A percentile compares a stretch with the other conserved stretches of the same genome.
These are phyloP conservation scores for Incumbomyces lentus DNA, from an alignment of 2,329 filamentous ascomycete genomes.

Conservation along the genomic window DNA sequence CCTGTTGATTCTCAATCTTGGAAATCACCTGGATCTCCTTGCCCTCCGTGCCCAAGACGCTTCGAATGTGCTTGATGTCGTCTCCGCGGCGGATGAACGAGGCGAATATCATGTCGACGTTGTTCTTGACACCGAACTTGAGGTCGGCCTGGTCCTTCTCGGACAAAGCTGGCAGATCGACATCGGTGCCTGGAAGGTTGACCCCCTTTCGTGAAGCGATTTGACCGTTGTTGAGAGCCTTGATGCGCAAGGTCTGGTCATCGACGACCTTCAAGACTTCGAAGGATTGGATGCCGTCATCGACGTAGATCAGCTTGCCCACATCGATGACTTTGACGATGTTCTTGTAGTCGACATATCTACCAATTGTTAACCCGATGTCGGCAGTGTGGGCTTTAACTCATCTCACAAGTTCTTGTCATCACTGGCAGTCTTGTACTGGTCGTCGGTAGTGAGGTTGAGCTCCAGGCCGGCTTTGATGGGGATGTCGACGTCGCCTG, in stretches of 20 bases:
- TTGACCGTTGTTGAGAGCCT: constrained; percentile 92
- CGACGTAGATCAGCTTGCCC: constrained; percentile 93
- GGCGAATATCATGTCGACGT: constrained; percentile 97
- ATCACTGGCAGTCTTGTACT: constrained; percentile 75
- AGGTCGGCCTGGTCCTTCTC: constrained; percentile 97
- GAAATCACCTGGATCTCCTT: constrained; percentile 98
- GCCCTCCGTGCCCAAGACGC: constrained; percentile 81
- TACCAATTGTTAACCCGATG: constrained; percentile 27
- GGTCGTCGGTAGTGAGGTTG: constrained; percentile 94
- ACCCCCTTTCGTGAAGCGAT: constrained; percentile 99
- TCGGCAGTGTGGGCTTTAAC: neutral
- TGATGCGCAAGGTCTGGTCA: constrained; percentile 76
- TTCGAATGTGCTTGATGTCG: constrained; percentile 86
- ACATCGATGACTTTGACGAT: constrained; percentile 94
- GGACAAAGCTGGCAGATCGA: constrained; percentile 91
- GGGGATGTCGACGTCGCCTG: constrained; percentile 61
- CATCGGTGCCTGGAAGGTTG: constrained; percentile 96
- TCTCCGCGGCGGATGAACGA: constrained; percentile 93
- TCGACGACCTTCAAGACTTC: constrained; percentile 82
- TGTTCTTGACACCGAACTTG: constrained; percentile 93
- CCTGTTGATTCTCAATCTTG: constrained; percentile 99
- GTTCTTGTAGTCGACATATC: constrained; percentile 99
- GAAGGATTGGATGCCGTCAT: constrained; percentile 95
- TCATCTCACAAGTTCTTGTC: constrained; percentile 80
- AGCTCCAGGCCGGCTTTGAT: constrained; percentile 74